Evolutionary conservation across 1,284 basidiomycete genomes (phyloP).

Genomic region (Violaceomyces palustris): DNA sequence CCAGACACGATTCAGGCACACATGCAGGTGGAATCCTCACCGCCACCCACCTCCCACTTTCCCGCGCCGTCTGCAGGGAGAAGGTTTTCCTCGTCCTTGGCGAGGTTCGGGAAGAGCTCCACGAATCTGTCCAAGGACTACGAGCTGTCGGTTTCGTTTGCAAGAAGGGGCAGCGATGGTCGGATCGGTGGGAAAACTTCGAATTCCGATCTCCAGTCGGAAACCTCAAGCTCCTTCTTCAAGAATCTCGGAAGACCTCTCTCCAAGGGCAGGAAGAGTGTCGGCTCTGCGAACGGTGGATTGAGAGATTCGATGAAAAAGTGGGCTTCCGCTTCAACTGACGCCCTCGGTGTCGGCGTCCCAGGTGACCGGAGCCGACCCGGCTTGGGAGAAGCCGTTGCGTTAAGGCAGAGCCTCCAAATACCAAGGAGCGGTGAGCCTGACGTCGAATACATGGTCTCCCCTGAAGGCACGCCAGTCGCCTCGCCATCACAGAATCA

Average conservation of each 20-base stretch:
- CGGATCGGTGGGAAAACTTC: too few species aligned
- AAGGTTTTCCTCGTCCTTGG: conserved; percentile 18
- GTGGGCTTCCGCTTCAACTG: conserved; percentile 26
- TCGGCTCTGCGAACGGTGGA: neutral
- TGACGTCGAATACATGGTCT: neutral
- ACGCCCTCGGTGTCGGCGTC: too few species aligned
- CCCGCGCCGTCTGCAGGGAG: conserved; percentile 4
- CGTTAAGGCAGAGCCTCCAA: conserved; percentile 17
- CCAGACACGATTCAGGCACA: too few species aligned
- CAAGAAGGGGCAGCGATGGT: too few species aligned
- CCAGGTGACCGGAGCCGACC: neutral
- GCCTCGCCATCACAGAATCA: neutral
- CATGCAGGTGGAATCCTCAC: too few species aligned
- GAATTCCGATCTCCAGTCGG: too few species aligned
- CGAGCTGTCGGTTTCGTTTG: too few species aligned
- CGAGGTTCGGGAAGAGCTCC: conserved; percentile 7
- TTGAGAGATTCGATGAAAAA: conserved; percentile 18
- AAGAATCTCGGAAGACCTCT: conserved; percentile 6
- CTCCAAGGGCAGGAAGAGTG: too few species aligned
- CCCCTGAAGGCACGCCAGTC: neutral
- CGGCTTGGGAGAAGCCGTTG: conserved; percentile 14
- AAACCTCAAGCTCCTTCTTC: conserved; percentile 5
- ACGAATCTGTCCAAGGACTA: neutral
- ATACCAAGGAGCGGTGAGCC: neutral
- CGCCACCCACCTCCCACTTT: conserved; percentile 5